These are phyloP conservation scores for Zasmidium cellare DNA, from an alignment of 2,329 filamentous ascomycete species.

Conservation along the genomic window DNA sequence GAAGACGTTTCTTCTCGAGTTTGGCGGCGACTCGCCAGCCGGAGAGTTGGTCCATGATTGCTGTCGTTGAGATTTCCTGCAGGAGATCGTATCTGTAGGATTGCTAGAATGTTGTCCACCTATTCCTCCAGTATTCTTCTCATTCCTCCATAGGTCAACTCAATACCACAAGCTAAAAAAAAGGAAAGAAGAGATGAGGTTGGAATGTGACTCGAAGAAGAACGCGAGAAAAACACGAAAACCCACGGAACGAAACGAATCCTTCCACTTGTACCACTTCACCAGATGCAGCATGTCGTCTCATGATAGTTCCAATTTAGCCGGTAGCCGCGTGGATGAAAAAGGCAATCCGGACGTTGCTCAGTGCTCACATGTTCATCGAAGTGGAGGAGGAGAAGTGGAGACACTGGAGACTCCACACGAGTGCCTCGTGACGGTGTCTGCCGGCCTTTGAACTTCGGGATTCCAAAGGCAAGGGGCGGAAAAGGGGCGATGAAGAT, in stretches of 20 bases:
- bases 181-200: too few species aligned
- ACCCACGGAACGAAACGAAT: too few species aligned
- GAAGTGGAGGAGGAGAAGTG: background rate
- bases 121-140: too few species aligned
- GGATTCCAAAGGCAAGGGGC: background rate
- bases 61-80: background rate
- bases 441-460: background rate
- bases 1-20: conserved; percentile 56
- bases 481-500: too few species aligned
- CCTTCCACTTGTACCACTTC: background rate
- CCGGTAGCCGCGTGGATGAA: background rate
- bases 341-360: conserved; percentile 3
- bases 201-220: too few species aligned
- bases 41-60: conserved; percentile 25
- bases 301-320: background rate
- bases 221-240: too few species aligned
- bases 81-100: too few species aligned
- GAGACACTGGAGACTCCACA: background rate
- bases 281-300: background rate
- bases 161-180: too few species aligned
- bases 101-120: too few species aligned
- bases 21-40: conserved; percentile 33
- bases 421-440: background rate
- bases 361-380: background rate
- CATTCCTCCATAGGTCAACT: too few species aligned